Percentiles rank a stretch among this genome's conserved stretches.
Evolutionary conservation across 345 rosid genomes (phyloP).

Genomic region (Sonneratia caseolaris): DNA sequence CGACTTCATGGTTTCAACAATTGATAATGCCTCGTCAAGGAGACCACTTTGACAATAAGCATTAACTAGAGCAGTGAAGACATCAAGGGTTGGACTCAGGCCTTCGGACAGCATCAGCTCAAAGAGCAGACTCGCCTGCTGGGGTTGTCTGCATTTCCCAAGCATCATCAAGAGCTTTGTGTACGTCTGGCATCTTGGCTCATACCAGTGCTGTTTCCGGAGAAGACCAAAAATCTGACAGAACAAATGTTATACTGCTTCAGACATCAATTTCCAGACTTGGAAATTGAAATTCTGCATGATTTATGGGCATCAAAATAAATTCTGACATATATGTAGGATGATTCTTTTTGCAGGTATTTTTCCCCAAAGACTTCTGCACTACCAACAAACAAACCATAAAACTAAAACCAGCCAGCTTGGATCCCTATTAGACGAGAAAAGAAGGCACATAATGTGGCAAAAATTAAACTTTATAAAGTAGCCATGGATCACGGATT

Average conservation of each 20-base stretch:
- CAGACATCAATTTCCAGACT: background rate
- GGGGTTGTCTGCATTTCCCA: constrained; percentile 60
- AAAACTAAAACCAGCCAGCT: background rate
- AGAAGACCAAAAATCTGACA: constrained; percentile 63
- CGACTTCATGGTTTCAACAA: constrained; percentile 62
- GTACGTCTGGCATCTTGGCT: constrained; percentile 60
- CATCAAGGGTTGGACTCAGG: constrained; percentile 61
- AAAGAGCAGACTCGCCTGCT: constrained; percentile 58
- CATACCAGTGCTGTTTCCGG: constrained; percentile 70
- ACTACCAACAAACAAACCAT: background rate
- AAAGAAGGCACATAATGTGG: background rate
- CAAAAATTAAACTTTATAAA: background rate
- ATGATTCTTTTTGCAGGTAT: background rate
- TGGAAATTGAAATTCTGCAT: background rate
- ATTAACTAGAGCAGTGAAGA: constrained; percentile 60
- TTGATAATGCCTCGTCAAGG: constrained; percentile 42
- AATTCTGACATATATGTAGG: background rate
- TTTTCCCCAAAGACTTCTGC: background rate
- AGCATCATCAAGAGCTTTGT: constrained; percentile 65
- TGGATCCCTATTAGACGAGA: background rate
- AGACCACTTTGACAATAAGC: constrained; percentile 56
- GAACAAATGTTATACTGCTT: constrained; percentile 1
- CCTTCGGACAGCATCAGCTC: constrained; percentile 63
- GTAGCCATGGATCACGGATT: background rate
- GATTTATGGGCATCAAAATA: background rate